These are phyloP conservation scores for Neonectria faginata DNA, from an alignment of 2,329 filamentous ascomycete species.

Conservation along the genomic window DNA sequence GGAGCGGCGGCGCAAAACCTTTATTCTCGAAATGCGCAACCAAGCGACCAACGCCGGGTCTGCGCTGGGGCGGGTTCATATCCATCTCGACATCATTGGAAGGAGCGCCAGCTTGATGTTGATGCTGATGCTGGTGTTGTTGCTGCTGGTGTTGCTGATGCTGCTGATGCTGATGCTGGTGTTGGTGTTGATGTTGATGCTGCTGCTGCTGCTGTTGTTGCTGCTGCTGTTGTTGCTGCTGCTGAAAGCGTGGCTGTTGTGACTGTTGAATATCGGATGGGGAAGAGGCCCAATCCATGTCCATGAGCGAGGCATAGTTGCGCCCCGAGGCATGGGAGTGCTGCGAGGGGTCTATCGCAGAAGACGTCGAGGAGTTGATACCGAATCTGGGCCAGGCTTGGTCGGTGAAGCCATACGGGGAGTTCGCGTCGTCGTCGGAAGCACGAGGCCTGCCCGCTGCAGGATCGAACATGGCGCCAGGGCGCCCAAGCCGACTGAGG, in stretches of 20 bases:
- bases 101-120: conserved; percentile 37
- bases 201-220: conserved; percentile 26
- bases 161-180: background rate
- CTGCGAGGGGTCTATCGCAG: conserved; percentile 42
- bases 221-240: background rate
- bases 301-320: conserved; percentile 44
- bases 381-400: conserved; percentile 51
- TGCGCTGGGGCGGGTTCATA: conserved; percentile 41
- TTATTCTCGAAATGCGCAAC: conserved; percentile 58
- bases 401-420: conserved; percentile 48
- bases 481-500: conserved; percentile 48
- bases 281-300: conserved; percentile 55
- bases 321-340: conserved; percentile 43
- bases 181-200: background rate
- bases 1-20: conserved; percentile 51
- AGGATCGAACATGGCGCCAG: conserved; percentile 55
- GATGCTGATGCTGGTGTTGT: background rate
- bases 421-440: conserved; percentile 46
- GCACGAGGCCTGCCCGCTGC: conserved; percentile 48
- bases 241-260: conserved; percentile 45
- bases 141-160: background rate
- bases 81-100: conserved; percentile 46
- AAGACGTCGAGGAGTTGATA: conserved; percentile 39
- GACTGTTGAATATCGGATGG: conserved; percentile 46
- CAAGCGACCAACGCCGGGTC: conserved; percentile 52